phyloP scores from a whole-genome alignment of 106 monocot genomes.

The Acorus calamus region DNA sequence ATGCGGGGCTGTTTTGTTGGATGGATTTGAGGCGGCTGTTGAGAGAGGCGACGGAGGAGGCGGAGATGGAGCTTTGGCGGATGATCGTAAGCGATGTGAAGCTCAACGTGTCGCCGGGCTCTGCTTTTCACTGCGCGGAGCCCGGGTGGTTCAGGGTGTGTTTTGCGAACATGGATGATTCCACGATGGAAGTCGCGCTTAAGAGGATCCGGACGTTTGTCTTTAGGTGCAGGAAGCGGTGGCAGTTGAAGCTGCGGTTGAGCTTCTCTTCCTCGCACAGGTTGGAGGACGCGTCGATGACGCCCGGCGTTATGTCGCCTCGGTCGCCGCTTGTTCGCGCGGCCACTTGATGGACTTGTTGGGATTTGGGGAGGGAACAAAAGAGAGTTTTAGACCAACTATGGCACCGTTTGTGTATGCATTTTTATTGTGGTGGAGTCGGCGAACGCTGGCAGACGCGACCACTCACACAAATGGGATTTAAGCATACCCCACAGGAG shows the following conservation, averaged over 20 bases:
- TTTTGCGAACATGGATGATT: conserved; percentile 59
- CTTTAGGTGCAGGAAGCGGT: conserved; percentile 21
- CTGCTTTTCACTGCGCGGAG: conserved; percentile 52
- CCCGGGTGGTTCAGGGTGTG: conserved; percentile 83
- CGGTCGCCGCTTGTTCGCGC: conserved; percentile 42
- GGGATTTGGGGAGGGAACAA: no score
- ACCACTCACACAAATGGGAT: no score
- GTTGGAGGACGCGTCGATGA: conserved; percentile 11
- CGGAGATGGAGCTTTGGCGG: conserved; percentile 45
- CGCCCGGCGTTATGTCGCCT: conserved; percentile 22
- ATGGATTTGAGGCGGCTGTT: conserved; percentile 52
- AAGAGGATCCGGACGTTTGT: conserved; percentile 32
- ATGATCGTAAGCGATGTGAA: conserved; percentile 43
- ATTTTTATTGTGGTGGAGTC: no score
- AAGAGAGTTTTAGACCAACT: no score
- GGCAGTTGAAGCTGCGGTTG: conserved; percentile 4
- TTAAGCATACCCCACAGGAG: no score
- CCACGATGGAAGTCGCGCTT: conserved; percentile 42
- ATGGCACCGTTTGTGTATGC: no score
- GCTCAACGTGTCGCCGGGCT: conserved; percentile 71
- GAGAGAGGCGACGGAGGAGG: conserved; percentile 21
- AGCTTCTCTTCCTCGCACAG: conserved; percentile 19
- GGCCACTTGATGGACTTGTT: conserved; percentile 11
- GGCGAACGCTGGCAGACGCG: no score
- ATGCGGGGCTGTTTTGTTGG: conserved; percentile 64